Conservation (phyloP, 2,329 filamentous ascomycete species). For the Alternaria tenuissima region DNA sequence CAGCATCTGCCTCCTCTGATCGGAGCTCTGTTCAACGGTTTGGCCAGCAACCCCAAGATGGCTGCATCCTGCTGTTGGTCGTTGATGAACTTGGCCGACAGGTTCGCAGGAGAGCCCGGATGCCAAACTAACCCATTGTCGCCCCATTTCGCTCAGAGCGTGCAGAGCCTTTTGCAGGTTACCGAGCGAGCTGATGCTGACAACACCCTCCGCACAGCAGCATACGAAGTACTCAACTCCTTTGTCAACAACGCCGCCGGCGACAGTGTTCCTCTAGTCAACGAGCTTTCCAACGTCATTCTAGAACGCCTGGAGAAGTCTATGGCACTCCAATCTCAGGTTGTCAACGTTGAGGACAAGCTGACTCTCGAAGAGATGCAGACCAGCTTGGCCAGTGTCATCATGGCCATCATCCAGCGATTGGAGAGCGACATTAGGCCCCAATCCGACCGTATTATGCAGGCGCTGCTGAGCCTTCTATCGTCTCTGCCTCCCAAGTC, state of each 20-base stretch:
- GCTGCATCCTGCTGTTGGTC: conserved; percentile 99
- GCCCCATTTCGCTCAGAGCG: conserved; percentile 90
- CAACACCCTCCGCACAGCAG: conserved; percentile 88
- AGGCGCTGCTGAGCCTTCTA: conserved; percentile 82
- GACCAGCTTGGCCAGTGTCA: conserved; percentile 89
- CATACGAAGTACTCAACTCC: conserved; percentile 95
- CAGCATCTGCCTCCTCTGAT: conserved; percentile 86
- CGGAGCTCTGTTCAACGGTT: conserved; percentile 84
- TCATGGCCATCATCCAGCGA: conserved; percentile 89
- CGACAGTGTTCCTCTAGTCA: conserved; percentile 83
- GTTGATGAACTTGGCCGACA: conserved; percentile 96
- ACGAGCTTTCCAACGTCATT: conserved; percentile 83
- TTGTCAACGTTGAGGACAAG: conserved; percentile 95
- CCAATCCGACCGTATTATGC: conserved; percentile 94
- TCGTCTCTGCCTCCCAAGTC: conserved; percentile 82
- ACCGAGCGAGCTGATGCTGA: conserved; percentile 85
- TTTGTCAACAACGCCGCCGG: conserved; percentile 92
- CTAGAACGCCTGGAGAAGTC: conserved; percentile 92
- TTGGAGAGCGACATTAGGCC: conserved; percentile 91
- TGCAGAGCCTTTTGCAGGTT: conserved; percentile 82
- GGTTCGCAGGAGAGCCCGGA: conserved; percentile 87
- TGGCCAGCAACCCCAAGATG: conserved; percentile 94
- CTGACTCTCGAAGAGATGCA: conserved; percentile 98
- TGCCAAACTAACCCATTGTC: conserved; percentile 83
- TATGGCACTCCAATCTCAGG: conserved; percentile 85